Percentiles rank a stretch among this genome's conserved stretches.
Conservation (phyloP, 225 moss, liverwort and hornwort genomes). For the Polytrichum commune region DNA sequence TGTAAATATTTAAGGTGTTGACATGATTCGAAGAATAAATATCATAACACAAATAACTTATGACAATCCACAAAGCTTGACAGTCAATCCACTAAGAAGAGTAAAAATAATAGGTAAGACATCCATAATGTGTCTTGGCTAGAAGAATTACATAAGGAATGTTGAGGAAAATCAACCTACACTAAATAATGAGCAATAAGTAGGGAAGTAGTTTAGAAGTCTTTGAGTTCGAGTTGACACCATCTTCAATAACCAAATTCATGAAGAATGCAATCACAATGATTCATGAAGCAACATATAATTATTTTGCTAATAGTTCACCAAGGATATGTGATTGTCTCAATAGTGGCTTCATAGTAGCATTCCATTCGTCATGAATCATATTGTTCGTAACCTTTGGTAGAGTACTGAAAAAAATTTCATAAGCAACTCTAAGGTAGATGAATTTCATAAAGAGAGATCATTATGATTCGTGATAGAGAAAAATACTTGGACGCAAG, state of each 20-base stretch:
- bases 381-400: constrained; percentile 34
- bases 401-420: constrained; percentile 4
- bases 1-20: constrained; percentile 33
- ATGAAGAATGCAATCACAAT: constrained; percentile 33
- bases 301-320: constrained; percentile 32
- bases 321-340: constrained; percentile 31
- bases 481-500: constrained; percentile 42
- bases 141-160: constrained; percentile 27
- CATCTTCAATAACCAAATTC: constrained; percentile 39
- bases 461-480: constrained; percentile 1
- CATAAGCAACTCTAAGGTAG: constrained; percentile 26
- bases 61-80: constrained; percentile 14
- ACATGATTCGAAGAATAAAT: constrained; percentile 37
- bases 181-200: constrained; percentile 25
- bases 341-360: constrained; percentile 14
- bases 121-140: constrained; percentile 31
- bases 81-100: constrained; percentile 19
- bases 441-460: constrained; percentile 29
- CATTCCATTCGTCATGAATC: constrained; percentile 13
- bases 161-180: constrained; percentile 31
- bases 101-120: constrained; percentile 20
- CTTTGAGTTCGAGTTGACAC: constrained; percentile 14
- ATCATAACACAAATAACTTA: constrained; percentile 25
- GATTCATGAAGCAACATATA: constrained; percentile 40
- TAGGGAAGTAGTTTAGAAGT: constrained; percentile 25